Base-by-base conservation (phyloP, 371 early-diverging fungal species). In the Lichtheimia ramosa region DNA sequence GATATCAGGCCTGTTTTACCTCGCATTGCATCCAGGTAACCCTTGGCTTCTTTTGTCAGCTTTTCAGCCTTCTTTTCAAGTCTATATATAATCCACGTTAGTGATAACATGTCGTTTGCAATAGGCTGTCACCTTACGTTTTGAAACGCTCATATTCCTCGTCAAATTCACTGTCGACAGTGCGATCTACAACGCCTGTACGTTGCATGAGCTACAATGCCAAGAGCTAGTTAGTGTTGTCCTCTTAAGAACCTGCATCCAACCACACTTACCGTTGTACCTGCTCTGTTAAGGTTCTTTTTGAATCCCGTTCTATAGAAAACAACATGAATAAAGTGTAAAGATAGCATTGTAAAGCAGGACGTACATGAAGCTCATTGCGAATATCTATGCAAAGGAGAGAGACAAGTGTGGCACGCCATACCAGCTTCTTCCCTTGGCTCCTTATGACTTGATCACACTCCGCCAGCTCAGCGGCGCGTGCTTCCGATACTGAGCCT, bases 31-130 rank as follows among this genome's bases (percentile, higher is more conserved):
- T 93, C 90, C 40, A 96, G 80, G 70, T 96, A 97, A 23, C 94
- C 94, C 70, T 92, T 93, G n/a, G 98, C 87, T 71, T 97, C 96
- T 59, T 89, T 91, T 63, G 93, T 86, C 5, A 97, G 78, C 46
- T 83, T 87, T 63, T 95, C 94, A 2, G 90, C 83, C 54, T 96
- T 95, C 23, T 81, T 71, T 69, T 96, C 96, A 27, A 96, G 81
- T 43, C 95, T 96, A 64, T 41, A 5, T 6, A n/a, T 3, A 18
- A 12, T 34, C 5, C 39, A 0, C 12, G 27, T 25, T 34, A 46
- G 5, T 18, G n/a, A 46, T 7, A n/a, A n/a, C n/a, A 46, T n/a
- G 46, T 7, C 10, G 46, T 34, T 28, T 42, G 13, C 16, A 24
- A 54, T 24, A 24, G 12, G 21, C 23, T n/a, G 25, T 23, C 21